Base-by-base conservation (phyloP, 257 asterid genomes). In the Solanum megistacrolobum region DNA sequence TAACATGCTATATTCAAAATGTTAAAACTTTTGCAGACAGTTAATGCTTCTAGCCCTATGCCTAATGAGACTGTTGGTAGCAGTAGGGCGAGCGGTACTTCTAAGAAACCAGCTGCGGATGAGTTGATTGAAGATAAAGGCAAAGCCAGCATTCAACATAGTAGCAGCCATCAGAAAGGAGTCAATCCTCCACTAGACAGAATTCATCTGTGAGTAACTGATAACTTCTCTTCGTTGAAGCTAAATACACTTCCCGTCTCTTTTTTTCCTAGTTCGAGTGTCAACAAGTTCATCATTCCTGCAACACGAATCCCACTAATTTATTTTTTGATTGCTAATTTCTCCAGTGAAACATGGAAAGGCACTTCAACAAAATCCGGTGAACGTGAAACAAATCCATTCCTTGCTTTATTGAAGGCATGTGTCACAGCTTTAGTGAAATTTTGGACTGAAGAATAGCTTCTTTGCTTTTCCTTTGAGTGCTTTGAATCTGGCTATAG, bases 311-410 rank as follows among this genome's bases (percentile, higher is more conserved):
- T 31, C 43, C 52, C 71, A 25, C 83, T 89, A 25, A 90, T 86
- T 79, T 39, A 85, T 34, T 71, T 72, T 78, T 68, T 32, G 8
- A 7, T 88, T 87, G 68, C 34, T 39, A 83, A 38, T 88, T 52
- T 87, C 88, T 81, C 36, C 89, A 96, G 99, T 72, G 94, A 90
- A 90, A 92, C 93, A 72, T 91, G 94, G 95, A 93, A 93, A 86
- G 90, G 88, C 35, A 52, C 90, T 38, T 90, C 96, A 14, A 88
- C 89, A 83, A 91, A 88, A 81, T 74, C 94, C 34, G 48, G 82
- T 81, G 86, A 81, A 46, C 92, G 85, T 11, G 96, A 93, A 87
- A 87, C 38, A 52, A 92, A 93, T 86, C 92, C 95, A 0, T 87
- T 94, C 75, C 52, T 94, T 87, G 93, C 96, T 68, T 88, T 94